These are phyloP conservation scores for Lantana camara DNA, from an alignment of 257 asterid genomes.

Conservation along the genomic window DNA sequence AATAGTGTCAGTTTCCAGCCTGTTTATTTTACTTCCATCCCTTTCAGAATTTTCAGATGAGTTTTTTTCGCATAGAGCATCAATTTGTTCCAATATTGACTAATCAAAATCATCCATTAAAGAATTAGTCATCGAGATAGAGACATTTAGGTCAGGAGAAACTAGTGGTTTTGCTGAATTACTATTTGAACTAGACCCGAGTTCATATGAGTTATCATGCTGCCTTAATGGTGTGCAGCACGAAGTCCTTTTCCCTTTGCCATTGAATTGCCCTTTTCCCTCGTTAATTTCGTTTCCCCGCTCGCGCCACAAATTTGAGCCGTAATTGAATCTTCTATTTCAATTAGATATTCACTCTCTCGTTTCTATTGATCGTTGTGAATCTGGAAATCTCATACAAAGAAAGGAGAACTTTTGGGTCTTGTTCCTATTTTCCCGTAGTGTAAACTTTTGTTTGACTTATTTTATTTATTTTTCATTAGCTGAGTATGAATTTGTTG, in stretches of 20 bases:
- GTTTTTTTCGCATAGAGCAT: constrained; percentile 66
- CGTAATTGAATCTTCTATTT: too few species aligned
- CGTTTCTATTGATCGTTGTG: too few species aligned
- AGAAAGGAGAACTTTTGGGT: too few species aligned
- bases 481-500: too few species aligned
- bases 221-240: constrained; percentile 45
- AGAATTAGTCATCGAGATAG: constrained; percentile 29
- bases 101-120: constrained; percentile 73
- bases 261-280: constrained; percentile 25
- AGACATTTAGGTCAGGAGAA: constrained; percentile 32
- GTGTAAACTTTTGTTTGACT: too few species aligned
- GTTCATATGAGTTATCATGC: constrained; percentile 29
- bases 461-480: too few species aligned
- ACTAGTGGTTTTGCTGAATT: constrained; percentile 41
- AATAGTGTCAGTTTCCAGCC: constrained; percentile 33
- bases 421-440: too few species aligned
- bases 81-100: constrained; percentile 71
- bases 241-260: constrained; percentile 32
- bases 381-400: too few species aligned
- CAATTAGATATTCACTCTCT: too few species aligned
- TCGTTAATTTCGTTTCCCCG: constrained; percentile 22
- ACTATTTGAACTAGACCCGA: constrained; percentile 23
- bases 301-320: too few species aligned
- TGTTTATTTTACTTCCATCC: constrained; percentile 27
- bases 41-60: constrained; percentile 44